Evolutionary conservation across 352 stramenopile species (phyloP).

Genomic region (Globisporangium irregulare): DNA sequence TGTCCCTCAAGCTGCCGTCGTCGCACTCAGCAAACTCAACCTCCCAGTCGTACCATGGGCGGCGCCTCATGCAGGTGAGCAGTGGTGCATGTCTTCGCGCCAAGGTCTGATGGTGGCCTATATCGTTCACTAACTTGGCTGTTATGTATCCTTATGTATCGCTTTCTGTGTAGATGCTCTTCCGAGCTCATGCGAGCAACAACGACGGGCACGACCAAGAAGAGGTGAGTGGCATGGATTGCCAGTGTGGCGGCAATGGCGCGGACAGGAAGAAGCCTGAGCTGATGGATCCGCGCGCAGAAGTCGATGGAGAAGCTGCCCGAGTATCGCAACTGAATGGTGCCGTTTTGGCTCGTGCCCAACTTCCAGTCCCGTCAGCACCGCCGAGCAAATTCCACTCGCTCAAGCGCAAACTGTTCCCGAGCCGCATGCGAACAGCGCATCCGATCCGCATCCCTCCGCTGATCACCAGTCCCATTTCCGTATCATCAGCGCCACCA

Average conservation of each 20-base stretch:
- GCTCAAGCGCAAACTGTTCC: slow-evolving; percentile 60
- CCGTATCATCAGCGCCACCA: background rate
- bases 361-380: background rate
- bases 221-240: background rate
- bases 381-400: slow-evolving; percentile 35
- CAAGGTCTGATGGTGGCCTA: no score
- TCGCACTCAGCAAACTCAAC: background rate
- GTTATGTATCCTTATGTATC: background rate
- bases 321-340: background rate
- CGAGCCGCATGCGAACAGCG: slow-evolving; percentile 37
- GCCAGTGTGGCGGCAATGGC: no score
- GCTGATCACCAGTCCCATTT: slow-evolving; percentile 44
- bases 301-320: background rate
- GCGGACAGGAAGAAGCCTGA: background rate
- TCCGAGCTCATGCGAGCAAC: slow-evolving; percentile 26
- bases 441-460: slow-evolving; percentile 39
- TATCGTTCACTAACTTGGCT: background rate
- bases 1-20: slow-evolving; percentile 22
- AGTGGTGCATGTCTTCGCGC: no score
- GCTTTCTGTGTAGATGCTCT: slow-evolving; percentile 38
- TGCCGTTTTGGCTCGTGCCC: background rate
- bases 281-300: background rate
- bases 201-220: background rate
- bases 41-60: slow-evolving; percentile 23
- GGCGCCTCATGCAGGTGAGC: slow-evolving; percentile 37